A percentile compares a stretch with the other conserved stretches of the same genome.
Conservation (phyloP, 1,284 basidiomycete genomes). For the Melampsora occidentalis region DNA sequence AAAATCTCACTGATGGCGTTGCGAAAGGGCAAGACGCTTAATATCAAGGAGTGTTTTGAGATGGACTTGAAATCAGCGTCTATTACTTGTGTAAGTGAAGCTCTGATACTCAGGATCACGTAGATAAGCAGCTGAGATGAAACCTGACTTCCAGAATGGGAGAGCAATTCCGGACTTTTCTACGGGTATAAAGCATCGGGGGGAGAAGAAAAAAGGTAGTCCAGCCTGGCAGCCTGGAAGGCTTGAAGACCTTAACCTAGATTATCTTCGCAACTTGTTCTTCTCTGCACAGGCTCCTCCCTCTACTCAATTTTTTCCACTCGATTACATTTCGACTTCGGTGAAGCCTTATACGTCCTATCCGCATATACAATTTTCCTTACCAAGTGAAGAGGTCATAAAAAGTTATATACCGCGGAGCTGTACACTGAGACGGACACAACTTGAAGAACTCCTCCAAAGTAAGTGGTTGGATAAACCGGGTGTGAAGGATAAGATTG, state of each 20-base stretch:
- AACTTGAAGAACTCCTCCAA: no score
- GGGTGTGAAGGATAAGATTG: conserved; percentile 60
- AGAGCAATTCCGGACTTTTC: conserved; percentile 69
- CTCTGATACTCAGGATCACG: no score
- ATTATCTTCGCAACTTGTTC: no score
- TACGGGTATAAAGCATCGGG: conserved; percentile 71
- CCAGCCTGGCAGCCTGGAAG: conserved; percentile 68
- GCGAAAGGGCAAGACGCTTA: conserved; percentile 64
- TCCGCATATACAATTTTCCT: conserved; percentile 60
- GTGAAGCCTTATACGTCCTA: conserved; percentile 40
- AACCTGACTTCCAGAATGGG: conserved; percentile 58
- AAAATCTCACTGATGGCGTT: conserved; percentile 78
- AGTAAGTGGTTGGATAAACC: no score
- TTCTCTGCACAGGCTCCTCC: no score
- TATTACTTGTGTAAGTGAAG: conserved; percentile 71
- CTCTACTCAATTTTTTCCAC: conserved; percentile 55
- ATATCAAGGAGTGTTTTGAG: conserved; percentile 67
- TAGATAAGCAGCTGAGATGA: no score
- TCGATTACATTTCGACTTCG: conserved; percentile 49
- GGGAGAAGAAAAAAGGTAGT: conserved; percentile 61
- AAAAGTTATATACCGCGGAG: conserved; percentile 62
- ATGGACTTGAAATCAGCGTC: conserved; percentile 78
- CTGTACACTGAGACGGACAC: no score
- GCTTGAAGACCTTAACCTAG: conserved; percentile 61
- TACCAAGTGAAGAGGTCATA: conserved; percentile 70